Base-by-base conservation (phyloP, 805 yeast genomes). In the Zygosaccharomyces gambellarensis region DNA sequence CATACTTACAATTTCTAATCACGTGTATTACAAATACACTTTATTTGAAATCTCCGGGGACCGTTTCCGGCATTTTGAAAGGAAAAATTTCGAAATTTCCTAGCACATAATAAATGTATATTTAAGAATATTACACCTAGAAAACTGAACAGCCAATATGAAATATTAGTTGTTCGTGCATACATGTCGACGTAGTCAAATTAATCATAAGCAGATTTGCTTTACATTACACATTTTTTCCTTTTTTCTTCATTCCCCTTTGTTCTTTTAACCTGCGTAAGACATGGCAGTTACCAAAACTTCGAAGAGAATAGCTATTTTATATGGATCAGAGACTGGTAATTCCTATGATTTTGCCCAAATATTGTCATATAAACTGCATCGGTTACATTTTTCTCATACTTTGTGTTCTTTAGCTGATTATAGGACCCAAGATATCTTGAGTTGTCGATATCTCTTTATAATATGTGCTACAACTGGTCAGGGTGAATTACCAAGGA, bases 271-370 rank as follows among this genome's bases (percentile, higher is more conserved):
- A 6, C 14, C 45, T 30, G 27, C 27, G 6, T 22, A 30, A 30
- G 14, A 10, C 27, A 42, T 42, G 45, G 45, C 45, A 29, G 45
- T 42, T 31, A 38, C 43, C 19, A 58, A 51, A 53, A 34, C 57
- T 6, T 54, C 61, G 10, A 60, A 67, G 46, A 60, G 66, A 30
- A 71, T 86, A 9, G 80, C 81, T 17, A 79, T 94, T 5, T 70
- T 94, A 0, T 90, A 85, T 66, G 97, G 97, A 0, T 83, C 96
- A 1, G 98, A 90, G 62, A 87, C 97, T 0, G 98, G 97, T 0
- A 90, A 87, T 60, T 78, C 96, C 0, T 87, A 85, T 59, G 97
- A 92, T 59, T 83, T 80, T 60, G 96, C 97, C 0, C 75, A 77
- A 36, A 74, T 80, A 29, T 68, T 90, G 22, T 75, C 81, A 14